Evolutionary conservation across 78 protist species (phyloP).

Genomic region (Reticulomyxa filosa): DNA sequence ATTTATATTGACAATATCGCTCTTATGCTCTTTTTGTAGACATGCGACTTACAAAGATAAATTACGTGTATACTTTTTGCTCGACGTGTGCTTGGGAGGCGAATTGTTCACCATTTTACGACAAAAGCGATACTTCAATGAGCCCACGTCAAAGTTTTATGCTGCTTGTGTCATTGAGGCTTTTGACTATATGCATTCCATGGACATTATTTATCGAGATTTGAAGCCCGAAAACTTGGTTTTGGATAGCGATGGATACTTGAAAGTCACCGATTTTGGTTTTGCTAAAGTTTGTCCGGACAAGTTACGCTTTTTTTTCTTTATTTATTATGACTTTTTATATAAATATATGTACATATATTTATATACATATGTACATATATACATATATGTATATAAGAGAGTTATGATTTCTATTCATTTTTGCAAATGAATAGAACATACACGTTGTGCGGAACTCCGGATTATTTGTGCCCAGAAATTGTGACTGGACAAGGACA

Average conservation of each 20-base stretch:
- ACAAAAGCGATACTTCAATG: neutral
- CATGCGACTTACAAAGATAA: neutral
- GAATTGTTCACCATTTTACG: conserved; percentile 1
- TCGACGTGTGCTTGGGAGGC: neutral
- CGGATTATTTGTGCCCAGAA: neutral
- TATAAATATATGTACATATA: neutral
- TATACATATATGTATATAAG: neutral
- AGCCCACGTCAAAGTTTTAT: too few relatives aligned
- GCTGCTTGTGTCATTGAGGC: too few relatives aligned
- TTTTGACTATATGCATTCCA: conserved; percentile 44
- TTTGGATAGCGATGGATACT: conserved; percentile 31
- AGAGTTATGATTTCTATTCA: neutral
- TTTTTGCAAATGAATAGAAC: neutral
- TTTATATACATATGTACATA: neutral
- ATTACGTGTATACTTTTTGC: neutral
- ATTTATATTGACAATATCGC: too few relatives aligned
- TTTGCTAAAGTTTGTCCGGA: conserved; percentile 1
- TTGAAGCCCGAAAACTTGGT: conserved; percentile 69
- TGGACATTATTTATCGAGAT: conserved; percentile 55
- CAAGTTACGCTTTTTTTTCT: too few relatives aligned
- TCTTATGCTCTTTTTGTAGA: too few relatives aligned
- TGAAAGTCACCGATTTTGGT: conserved; percentile 57
- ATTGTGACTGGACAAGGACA: neutral
- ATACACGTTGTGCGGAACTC: neutral
- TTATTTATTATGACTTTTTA: neutral